These are phyloP conservation scores for Cercospora citrullina DNA, from an alignment of 2,329 filamentous ascomycete species.

Conservation along the genomic window DNA sequence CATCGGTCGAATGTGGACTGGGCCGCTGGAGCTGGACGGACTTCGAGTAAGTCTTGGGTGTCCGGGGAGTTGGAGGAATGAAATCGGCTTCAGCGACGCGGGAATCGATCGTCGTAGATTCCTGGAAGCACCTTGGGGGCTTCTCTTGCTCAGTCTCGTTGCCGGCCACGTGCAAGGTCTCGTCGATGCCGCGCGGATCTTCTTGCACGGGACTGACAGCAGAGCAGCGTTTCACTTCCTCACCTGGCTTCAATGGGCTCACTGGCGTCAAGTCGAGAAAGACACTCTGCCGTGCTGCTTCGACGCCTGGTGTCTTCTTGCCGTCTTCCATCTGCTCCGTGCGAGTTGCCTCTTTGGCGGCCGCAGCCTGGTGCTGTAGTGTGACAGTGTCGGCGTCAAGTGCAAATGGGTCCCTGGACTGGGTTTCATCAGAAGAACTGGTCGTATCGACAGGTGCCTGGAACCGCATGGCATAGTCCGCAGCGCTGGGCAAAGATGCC, in stretches of 20 bases:
- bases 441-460: conserved; percentile 35
- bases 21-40: conserved; percentile 35
- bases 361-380: conserved; percentile 33
- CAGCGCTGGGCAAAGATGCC: conserved; percentile 29
- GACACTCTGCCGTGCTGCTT: conserved; percentile 13
- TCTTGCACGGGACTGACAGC: conserved; percentile 39
- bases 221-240: conserved; percentile 35
- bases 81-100: conserved; percentile 22
- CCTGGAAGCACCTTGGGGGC: conserved; percentile 10
- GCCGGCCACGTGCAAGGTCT: conserved; percentile 28
- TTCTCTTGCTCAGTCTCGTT: conserved; percentile 15
- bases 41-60: conserved; percentile 38
- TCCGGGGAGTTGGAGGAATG: conserved; percentile 34
- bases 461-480: conserved; percentile 39
- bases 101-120: conserved; percentile 9
- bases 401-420: conserved; percentile 37
- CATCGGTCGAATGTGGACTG: conserved; percentile 27
- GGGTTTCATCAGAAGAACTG: conserved; percentile 34
- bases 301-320: conserved; percentile 18
- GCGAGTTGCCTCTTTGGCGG: conserved; percentile 21
- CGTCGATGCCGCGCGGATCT: conserved; percentile 33
- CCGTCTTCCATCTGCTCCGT: conserved; percentile 14
- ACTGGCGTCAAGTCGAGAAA: conserved; percentile 29
- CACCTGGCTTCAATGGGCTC: conserved; percentile 35
- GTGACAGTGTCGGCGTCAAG: conserved; percentile 40